Evolutionary conservation across 148 eudicot genomes (phyloP).

Genomic region (Heliosperma pusillum): DNA sequence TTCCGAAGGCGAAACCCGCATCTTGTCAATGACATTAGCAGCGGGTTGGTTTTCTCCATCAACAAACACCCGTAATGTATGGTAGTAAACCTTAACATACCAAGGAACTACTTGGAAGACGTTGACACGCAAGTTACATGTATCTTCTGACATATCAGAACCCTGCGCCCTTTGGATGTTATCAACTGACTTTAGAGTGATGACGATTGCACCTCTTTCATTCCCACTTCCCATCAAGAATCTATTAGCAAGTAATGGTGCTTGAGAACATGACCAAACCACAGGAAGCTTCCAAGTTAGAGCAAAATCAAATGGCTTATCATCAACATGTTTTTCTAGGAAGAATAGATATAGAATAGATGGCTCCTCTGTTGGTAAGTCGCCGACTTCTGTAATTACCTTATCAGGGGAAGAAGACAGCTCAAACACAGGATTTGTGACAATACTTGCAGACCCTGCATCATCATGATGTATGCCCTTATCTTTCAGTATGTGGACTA

Average conservation of each 20-base stretch:
- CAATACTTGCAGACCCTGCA: constrained; percentile 28
- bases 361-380: constrained; percentile 27
- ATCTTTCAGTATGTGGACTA: constrained; percentile 48
- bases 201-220: constrained; percentile 90
- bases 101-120: constrained; percentile 97
- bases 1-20: constrained; percentile 89
- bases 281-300: constrained; percentile 72
- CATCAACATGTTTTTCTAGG: constrained; percentile 42
- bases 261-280: constrained; percentile 69
- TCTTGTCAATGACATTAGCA: constrained; percentile 42
- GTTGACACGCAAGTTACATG: constrained; percentile 58
- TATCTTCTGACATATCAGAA: constrained; percentile 30
- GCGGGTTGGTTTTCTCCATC: constrained; percentile 59
- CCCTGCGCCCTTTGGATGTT: constrained; percentile 24
- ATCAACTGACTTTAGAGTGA: constrained; percentile 56
- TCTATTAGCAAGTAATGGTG: constrained; percentile 77
- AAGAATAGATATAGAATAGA: constrained; percentile 55
- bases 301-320: constrained; percentile 66
- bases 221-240: constrained; percentile 95
- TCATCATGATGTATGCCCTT: constrained; percentile 25
- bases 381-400: constrained; percentile 48
- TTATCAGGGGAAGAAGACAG: constrained; percentile 62
- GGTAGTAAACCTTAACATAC: constrained; percentile 97
- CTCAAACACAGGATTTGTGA: constrained; percentile 47
- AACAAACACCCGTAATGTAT: constrained; percentile 59